Base-by-base conservation (phyloP, 768 basidiomycete species). In the Tricholomella constricta region DNA sequence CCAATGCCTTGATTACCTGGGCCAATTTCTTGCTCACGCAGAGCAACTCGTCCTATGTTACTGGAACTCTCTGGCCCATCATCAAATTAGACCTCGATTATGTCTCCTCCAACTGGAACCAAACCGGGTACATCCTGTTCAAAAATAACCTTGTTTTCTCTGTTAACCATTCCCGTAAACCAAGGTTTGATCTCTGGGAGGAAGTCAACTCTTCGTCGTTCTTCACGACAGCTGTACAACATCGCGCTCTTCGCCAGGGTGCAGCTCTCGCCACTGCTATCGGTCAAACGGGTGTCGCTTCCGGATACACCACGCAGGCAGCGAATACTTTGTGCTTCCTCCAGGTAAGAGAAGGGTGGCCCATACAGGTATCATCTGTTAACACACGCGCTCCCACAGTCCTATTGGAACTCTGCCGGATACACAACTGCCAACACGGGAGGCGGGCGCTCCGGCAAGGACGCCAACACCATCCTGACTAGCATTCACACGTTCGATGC, bases 141-240 rank as follows among this genome's bases (percentile, higher is more conserved):
- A n/a, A 6, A 32, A 19, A 23, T 23, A 23, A 14, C 9, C 32
- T 7, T 20, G 26, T 52, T 12, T 48, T 51, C 51, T 45, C 44
- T 15, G 43, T 40, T 17, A 71, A 82, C 50, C n/a, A 61, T 73
- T 51, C 72, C 14, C 11, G 15, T 27, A 1, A 11, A 22, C 27
- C 32, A 46, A 85, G 84, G 1, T 88, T 85, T 62, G 88, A 91
- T 65, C 72, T 89, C 0, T 90, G 88, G 88, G 88, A 89, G 63
- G 87, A 90, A 67, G 68, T 90, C 36, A 62, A 70, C 4, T 86
- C 86, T 0, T 83, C 83, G 15, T 90, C 88, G 4, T 94, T 90
- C 76, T 94, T 89, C 68, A 93, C 91, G 8, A 83, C 88, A 0
- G 85, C 87, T 3, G 83, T 86, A 0, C 91, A 92, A 58, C 88